phyloP scores from a whole-genome alignment of 208 protist genomes.

The Strigomonas culicis region DNA sequence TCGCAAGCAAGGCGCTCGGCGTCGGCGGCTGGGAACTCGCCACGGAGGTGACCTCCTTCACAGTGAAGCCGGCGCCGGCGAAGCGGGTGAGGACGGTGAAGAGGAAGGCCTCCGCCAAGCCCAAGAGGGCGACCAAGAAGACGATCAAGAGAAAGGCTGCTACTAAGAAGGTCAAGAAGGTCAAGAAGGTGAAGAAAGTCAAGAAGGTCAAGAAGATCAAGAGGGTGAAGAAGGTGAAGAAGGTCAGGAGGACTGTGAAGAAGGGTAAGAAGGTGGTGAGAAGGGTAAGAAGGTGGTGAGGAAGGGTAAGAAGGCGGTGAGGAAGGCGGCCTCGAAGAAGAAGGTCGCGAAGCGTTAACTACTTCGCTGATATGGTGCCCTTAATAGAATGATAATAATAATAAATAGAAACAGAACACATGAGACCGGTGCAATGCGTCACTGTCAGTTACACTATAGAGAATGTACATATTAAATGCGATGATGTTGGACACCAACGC shows the following conservation, averaged over 20 bases:
- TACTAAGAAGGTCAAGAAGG: conserved; percentile 23
- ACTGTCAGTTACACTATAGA: too few species aligned
- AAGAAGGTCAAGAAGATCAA: conserved; percentile 23
- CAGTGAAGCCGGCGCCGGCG: not conserved
- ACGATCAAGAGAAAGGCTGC: too few species aligned
- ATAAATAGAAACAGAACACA: too few species aligned
- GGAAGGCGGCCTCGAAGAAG: conserved; percentile 14
- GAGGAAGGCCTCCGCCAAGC: conserved; percentile 8
- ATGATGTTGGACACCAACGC: too few species aligned
- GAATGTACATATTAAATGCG: too few species aligned
- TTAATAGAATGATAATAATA: too few species aligned
- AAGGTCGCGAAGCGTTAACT: conserved; percentile 3
- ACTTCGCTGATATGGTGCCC: too few species aligned
- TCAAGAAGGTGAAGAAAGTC: not conserved
- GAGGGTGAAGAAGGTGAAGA: conserved; percentile 13
- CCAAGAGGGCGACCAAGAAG: too few species aligned
- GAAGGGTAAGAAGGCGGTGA: conserved; percentile 16
- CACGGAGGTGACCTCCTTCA: not conserved
- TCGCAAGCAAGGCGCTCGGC: not conserved
- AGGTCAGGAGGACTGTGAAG: too few species aligned
- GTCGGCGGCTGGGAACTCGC: not conserved
- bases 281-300: conserved; percentile 18
- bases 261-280: too few species aligned
- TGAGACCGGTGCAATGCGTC: too few species aligned
- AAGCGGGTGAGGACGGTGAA: conserved; percentile 20